Evolutionary conservation across 768 basidiomycete genomes (phyloP), one percentile per base, ranked within the genome.

Genomic region (Suillus lakei): DNA sequence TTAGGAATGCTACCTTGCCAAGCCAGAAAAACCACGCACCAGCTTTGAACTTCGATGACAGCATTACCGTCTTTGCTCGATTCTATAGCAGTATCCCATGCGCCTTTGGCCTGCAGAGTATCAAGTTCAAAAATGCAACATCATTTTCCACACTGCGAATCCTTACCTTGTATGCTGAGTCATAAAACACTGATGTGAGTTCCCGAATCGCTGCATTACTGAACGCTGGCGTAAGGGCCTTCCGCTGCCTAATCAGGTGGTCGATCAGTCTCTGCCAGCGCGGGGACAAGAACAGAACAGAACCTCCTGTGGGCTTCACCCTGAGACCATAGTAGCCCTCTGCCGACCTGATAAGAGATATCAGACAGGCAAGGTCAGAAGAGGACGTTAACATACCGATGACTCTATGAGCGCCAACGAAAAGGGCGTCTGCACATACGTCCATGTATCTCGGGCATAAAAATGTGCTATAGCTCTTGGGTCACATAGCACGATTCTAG

Each of bases 121-220:
- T 38, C 36, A 10, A 38, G 5, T 5, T 38, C 4, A 38, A 5
- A 34, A 8, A 60, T 28, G 7, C 10, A 2, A 15, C n/a, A n/a
- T n/a, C 12, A n/a, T n/a, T 51, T 51, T 10, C 12, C 5, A 38
- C 8, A 38, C 12, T 9, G 5, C 36, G 9, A 9, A 38, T 38
- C 5, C 23, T 77, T 41, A 82, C 82, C 75, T 80, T 81, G 72
- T 82, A 79, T 5, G 72, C 82, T 0, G 79, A 81, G n/a, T n/a
- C n/a, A n/a, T n/a, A n/a, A n/a, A n/a, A n/a, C n/a, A n/a, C n/a
- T n/a, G n/a, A n/a, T n/a, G n/a, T n/a, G n/a, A n/a, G n/a, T n/a
- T n/a, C n/a, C n/a, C n/a, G n/a, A n/a, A n/a, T n/a, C n/a, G n/a
- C n/a, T n/a, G n/a, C n/a, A n/a, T n/a, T n/a, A n/a, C n/a, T n/a